Percentiles rank a stretch among this genome's conserved stretches.
Conservation (phyloP, 2,329 filamentous ascomycete species). For the Exophiala sideris region DNA sequence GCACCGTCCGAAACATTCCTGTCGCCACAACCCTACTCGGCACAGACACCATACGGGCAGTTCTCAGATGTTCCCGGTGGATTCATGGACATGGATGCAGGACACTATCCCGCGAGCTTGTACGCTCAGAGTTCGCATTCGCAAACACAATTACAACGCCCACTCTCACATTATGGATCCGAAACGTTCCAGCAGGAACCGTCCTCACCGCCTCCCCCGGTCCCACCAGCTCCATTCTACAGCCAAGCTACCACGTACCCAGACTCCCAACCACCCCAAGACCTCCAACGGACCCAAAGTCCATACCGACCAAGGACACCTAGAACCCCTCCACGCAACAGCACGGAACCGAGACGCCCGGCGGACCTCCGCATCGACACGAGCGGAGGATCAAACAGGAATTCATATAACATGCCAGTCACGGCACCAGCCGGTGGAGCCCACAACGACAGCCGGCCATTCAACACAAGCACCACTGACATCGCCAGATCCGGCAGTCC, state of each 20-base stretch:
- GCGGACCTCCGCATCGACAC: conserved; percentile 22
- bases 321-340: neutral
- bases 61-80: conserved; percentile 1
- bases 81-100: conserved; percentile 3
- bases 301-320: neutral
- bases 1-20: conserved; percentile 6
- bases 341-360: conserved; percentile 11
- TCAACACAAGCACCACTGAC: too few species aligned
- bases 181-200: too few species aligned
- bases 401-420: too few species aligned
- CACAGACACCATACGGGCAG: conserved; percentile 7
- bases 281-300: conserved; percentile 2
- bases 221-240: too few species aligned
- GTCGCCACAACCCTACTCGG: conserved; percentile 13
- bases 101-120: neutral
- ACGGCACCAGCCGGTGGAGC: too few species aligned
- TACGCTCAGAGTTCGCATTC: conserved; percentile 2
- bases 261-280: conserved; percentile 4
- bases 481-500: neutral
- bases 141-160: conserved; percentile 1
- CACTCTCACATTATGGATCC: conserved; percentile 1
- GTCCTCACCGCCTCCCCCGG: too few species aligned
- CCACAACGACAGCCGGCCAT: too few species aligned
- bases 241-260: neutral
- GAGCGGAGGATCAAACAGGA: too few species aligned